Evolutionary conservation across 2,329 filamentous ascomycete species (phyloP).

Genomic region (Colletotrichum euphorbiae): DNA sequence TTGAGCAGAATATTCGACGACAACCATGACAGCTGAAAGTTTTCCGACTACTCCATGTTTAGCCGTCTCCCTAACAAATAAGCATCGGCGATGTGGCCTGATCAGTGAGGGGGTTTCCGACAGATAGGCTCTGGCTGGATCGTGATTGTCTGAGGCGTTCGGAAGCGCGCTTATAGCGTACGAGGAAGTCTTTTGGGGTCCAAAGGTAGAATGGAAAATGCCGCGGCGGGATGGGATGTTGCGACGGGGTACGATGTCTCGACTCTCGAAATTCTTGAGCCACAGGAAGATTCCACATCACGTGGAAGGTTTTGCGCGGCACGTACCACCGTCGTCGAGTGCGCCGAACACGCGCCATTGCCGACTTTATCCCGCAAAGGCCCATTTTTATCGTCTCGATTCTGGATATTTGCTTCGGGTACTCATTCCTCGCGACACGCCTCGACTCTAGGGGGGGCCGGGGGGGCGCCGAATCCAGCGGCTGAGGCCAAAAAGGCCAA

Average conservation of each 20-base stretch:
- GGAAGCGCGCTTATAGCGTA: too few relatives aligned
- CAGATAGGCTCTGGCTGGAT: constrained; percentile 1
- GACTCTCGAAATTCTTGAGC: background rate
- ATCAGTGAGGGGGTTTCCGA: constrained; percentile 2
- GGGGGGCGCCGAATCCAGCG: background rate
- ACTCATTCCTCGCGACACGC: background rate
- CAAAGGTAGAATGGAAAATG: too few relatives aligned
- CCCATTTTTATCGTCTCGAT: too few relatives aligned
- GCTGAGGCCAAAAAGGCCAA: background rate
- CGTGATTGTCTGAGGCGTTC: background rate
- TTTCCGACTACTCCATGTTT: background rate
- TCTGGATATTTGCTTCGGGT: too few relatives aligned
- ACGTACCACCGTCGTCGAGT: background rate
- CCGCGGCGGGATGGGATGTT: background rate
- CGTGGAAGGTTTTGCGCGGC: too few relatives aligned
- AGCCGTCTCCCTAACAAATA: constrained; percentile 5
- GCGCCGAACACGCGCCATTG: background rate
- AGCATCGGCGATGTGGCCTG: constrained; percentile 14
- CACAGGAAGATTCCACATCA: background rate
- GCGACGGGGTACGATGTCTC: background rate
- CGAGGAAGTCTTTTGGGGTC: too few relatives aligned
- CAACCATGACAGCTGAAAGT: background rate
- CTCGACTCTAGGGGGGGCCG: background rate
- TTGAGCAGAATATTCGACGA: constrained; percentile 19
- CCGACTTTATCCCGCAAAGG: background rate